Percentiles rank a stretch among this genome's conserved stretches.
Conservation (phyloP, 371 early-diverging fungal genomes). For the Zychaea mexicana region DNA sequence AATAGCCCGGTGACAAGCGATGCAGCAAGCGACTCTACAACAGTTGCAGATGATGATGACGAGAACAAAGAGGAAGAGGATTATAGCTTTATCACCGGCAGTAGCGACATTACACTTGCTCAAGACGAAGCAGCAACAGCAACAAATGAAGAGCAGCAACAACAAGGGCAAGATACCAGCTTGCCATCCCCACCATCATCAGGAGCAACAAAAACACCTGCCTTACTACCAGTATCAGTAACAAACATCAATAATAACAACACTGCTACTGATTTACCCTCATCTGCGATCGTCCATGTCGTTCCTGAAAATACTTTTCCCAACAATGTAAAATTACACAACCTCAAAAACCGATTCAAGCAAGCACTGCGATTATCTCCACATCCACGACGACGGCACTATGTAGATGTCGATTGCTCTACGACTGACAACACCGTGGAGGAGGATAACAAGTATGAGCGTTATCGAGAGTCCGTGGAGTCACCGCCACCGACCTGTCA, state of each 20-base stretch:
- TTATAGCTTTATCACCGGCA: background rate
- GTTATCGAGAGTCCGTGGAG: background rate
- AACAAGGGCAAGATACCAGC: no score
- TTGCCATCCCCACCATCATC: background rate
- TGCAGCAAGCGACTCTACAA: conserved; percentile 3
- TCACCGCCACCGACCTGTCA: background rate
- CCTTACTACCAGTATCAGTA: background rate
- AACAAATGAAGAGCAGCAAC: no score
- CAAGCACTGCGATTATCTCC: conserved; percentile 1
- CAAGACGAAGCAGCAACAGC: background rate
- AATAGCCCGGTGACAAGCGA: background rate
- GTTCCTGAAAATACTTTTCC: background rate
- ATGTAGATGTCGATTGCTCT: background rate
- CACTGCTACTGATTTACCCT: background rate
- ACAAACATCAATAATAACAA: background rate
- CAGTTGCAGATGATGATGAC: background rate
- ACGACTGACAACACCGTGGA: background rate
- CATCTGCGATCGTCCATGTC: background rate
- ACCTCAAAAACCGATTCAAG: conserved; percentile 1
- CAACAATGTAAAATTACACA: conserved; percentile 1
- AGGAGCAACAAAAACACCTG: background rate
- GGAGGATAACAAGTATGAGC: background rate
- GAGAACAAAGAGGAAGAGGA: background rate
- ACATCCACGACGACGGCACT: background rate
- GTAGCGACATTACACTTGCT: conserved; percentile 5